Conservation (phyloP, 208 protist genomes). For the Naegleria lovaniensis region DNA sequence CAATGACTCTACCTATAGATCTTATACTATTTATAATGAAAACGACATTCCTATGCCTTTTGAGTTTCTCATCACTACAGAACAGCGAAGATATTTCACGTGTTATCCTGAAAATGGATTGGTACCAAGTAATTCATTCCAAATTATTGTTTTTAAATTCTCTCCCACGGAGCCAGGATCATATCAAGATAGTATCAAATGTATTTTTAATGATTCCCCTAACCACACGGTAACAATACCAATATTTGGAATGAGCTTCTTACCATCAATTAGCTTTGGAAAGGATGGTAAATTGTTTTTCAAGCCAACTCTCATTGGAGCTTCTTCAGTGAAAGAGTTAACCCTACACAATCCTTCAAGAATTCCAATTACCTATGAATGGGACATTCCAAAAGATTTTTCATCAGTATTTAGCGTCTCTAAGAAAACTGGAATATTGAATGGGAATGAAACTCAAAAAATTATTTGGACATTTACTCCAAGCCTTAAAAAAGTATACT, state of each 20-base stretch:
- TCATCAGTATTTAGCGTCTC: not conserved
- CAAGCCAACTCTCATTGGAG: not conserved
- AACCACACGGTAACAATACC: not conserved
- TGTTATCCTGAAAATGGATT: not conserved
- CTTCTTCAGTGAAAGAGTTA: not conserved
- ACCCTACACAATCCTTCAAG: not conserved
- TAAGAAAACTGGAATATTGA: not conserved
- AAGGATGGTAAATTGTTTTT: not conserved
- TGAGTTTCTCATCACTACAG: not conserved
- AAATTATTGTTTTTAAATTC: slow-evolving; percentile 4
- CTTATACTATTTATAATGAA: not conserved
- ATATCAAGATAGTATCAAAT: not conserved
- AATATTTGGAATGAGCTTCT: not conserved
- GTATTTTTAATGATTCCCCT: not conserved
- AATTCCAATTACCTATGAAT: not conserved
- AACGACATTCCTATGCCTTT: not conserved
- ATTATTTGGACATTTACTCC: not conserved
- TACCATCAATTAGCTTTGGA: not conserved
- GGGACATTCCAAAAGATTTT: not conserved
- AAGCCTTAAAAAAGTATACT: too few species aligned
- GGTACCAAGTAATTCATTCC: not conserved
- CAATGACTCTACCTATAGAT: not conserved
- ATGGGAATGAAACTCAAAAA: not conserved
- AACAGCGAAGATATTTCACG: not conserved
- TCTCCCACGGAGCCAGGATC: not conserved